Percentiles rank a stretch among this genome's conserved stretches.
These are phyloP conservation scores for Thelonectria discophora DNA, from an alignment of 2,329 filamentous ascomycete genomes.

Conservation along the genomic window DNA sequence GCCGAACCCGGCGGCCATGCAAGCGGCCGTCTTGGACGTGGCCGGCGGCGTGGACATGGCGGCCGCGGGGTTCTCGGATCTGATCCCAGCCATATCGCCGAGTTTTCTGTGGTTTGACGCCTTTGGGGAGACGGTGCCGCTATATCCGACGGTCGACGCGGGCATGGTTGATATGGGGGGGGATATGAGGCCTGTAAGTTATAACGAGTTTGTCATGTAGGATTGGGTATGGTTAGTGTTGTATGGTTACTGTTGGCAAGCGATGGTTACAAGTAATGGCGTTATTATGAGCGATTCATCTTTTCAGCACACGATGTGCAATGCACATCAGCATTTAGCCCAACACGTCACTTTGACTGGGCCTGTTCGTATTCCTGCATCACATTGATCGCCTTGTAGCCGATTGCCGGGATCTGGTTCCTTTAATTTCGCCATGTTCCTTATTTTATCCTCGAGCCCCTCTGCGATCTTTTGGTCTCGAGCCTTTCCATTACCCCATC, in stretches of 20 bases:
- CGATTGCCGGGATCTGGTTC: not conserved
- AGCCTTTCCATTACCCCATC: no score
- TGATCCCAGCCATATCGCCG: slow-evolving; percentile 37
- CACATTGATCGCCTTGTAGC: not conserved
- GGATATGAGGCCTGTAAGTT: slow-evolving; percentile 10
- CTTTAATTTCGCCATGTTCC: not conserved
- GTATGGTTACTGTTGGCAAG: no score
- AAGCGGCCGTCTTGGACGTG: slow-evolving; percentile 1
- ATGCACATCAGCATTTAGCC: not conserved
- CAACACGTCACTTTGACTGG: not conserved
- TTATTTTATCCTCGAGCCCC: no score
- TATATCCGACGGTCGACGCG: slow-evolving; percentile 39
- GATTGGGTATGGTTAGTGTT: not conserved
- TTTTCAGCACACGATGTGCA: not conserved
- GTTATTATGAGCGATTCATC: no score
- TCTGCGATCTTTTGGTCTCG: no score
- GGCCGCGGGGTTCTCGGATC: slow-evolving; percentile 25
- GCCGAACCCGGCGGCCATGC: slow-evolving; percentile 1
- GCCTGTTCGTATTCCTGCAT: not conserved
- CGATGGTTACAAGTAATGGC: no score
- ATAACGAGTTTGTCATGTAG: slow-evolving; percentile 22
- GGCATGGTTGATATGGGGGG: slow-evolving; percentile 29
- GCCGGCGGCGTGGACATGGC: slow-evolving; percentile 22
- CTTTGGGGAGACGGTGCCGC: slow-evolving; percentile 39
- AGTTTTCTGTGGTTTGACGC: slow-evolving; percentile 42